A percentile compares a stretch with the other conserved stretches of the same genome.
Conservation (phyloP, 768 basidiomycete genomes). For the Agaricus bisporus region DNA sequence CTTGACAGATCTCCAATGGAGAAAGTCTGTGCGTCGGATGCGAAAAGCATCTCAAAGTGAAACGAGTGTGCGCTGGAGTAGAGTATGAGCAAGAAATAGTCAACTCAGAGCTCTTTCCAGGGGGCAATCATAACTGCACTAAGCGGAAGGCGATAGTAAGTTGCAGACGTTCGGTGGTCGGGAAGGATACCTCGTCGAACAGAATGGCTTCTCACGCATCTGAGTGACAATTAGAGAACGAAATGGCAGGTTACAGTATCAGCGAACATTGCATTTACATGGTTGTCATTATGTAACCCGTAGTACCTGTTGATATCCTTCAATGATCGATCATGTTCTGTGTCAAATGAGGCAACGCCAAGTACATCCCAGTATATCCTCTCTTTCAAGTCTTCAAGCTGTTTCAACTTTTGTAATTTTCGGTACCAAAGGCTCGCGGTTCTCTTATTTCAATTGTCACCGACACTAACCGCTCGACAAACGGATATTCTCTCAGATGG, state of each 20-base stretch:
- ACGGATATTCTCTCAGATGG: conserved; percentile 1
- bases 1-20: not conserved
- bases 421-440: too few species aligned
- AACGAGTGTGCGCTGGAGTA: not conserved
- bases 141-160: conserved; percentile 11
- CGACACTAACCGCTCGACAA: not conserved
- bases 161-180: not conserved
- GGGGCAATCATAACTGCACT: conserved; percentile 26
- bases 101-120: conserved; percentile 25
- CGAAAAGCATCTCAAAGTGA: conserved; percentile 4
- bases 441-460: too few species aligned
- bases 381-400: too few species aligned
- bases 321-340: too few species aligned
- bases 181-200: not conserved
- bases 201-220: conserved; percentile 4
- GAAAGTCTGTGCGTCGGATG: conserved; percentile 1
- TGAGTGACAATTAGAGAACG: not conserved
- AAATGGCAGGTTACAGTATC: not conserved
- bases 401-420: too few species aligned
- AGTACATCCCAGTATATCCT: too few species aligned
- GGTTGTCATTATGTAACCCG: too few species aligned
- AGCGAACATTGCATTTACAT: not conserved
- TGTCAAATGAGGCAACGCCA: too few species aligned
- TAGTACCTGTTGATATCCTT: too few species aligned
- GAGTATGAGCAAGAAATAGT: not conserved